Conservation (phyloP, 208 protist species). For the Trypanosoma mega region DNA sequence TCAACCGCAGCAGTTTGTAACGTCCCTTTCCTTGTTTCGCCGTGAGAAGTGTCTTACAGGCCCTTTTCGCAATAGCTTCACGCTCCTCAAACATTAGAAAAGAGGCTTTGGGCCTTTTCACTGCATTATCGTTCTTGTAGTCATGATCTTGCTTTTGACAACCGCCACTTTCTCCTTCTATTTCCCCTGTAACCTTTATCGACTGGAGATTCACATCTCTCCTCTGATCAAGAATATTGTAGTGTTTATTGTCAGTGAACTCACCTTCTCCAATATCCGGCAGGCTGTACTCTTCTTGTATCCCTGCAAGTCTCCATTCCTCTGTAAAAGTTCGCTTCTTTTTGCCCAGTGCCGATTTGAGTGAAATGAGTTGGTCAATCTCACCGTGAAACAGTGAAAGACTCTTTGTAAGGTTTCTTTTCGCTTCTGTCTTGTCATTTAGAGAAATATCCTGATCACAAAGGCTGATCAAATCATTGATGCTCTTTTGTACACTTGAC, state of each 20-base stretch:
- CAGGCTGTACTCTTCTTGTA: background rate
- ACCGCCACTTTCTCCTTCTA: background rate
- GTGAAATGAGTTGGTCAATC: background rate
- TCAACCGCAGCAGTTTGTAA: background rate
- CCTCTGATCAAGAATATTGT: too few species aligned
- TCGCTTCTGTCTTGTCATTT: too few species aligned
- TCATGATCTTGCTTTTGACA: background rate
- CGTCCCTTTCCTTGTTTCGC: background rate
- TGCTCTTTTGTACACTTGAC: background rate
- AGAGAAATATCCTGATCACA: background rate
- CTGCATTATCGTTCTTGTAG: background rate
- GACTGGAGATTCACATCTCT: background rate
- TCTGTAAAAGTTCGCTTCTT: background rate
- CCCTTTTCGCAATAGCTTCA: background rate
- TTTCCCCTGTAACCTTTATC: background rate
- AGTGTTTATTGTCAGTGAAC: background rate
- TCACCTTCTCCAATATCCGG: background rate
- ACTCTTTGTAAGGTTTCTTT: background rate
- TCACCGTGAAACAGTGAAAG: background rate
- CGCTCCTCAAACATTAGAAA: background rate
- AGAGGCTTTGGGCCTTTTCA: background rate
- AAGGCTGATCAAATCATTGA: background rate
- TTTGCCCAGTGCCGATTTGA: background rate
- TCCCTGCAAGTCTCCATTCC: background rate
- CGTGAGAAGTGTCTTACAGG: background rate